Base-by-base conservation (phyloP, 805 yeast genomes). In the Cyberlindnera sargentensis region DNA sequence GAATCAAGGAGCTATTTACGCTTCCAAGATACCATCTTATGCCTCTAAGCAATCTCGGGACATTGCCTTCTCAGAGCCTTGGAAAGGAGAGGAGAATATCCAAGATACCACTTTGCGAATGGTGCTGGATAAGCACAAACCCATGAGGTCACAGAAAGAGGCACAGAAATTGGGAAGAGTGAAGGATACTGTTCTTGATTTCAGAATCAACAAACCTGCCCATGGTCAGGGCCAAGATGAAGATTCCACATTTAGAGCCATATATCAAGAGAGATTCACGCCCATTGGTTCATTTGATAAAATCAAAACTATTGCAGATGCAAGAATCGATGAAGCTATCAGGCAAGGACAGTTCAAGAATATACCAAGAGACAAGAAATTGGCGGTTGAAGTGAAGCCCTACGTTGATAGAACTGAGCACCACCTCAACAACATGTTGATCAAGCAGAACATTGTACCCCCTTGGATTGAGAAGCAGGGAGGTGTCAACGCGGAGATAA, bases 401-500 rank as follows among this genome's bases (percentile, higher is more conserved):
- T 82, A 70, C 61, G 68, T 72, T 45, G 93, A 77, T 60, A 74
- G 73, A 47, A 85, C 79, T 42, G 95, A 82, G 52, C 86, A 80
- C 59, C 86, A 87, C 58, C 62, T 89, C 65, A 89, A 89, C 62
- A 79, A 84, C 48, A 82, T 89, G 37, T 63, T 89, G 44, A 76
- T 73, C 42, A 73, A 76, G 36, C 96, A 89, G 60, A 89, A 86
- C 39, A 80, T 86, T 1, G 66, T 80, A 8, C 95, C 96, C 0
- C 95, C 95, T 0, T 89, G 96, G 96, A 82, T 89, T 32, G 95
- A 87, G 53, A 80, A 76, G 43, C 93, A 85, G 60, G 68, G 75
- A 20, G 70, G 76, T 2, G 76, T 82, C 4, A 71, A 73, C 36
- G 47, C 53, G 2, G 75, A 74, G 32, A 68, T 84, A 7, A 57